These are phyloP conservation scores for Solanum tarapatanum DNA, from an alignment of 257 asterid genomes.

Conservation along the genomic window DNA sequence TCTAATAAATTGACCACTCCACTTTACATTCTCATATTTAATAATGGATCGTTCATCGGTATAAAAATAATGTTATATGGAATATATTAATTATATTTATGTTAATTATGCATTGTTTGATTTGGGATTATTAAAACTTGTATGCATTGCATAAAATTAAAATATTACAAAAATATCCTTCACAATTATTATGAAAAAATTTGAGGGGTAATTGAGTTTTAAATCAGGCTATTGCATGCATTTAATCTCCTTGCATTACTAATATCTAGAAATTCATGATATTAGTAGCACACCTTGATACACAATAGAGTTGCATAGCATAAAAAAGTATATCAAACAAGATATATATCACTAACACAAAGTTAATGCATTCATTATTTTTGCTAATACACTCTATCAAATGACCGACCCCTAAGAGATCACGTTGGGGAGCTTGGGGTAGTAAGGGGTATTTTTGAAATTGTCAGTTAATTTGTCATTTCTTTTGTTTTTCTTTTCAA, in stretches of 20 bases:
- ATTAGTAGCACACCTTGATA: too few species aligned
- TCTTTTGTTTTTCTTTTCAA: too few species aligned
- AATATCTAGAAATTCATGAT: too few species aligned
- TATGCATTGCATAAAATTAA: too few species aligned
- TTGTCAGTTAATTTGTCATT: too few species aligned
- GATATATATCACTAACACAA: neutral
- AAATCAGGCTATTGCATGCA: neutral
- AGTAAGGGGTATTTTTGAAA: neutral
- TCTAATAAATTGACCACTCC: neutral
- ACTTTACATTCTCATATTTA: neutral
- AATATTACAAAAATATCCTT: too few species aligned
- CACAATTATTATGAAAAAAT: neutral
- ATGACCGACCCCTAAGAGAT: neutral
- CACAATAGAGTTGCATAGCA: too few species aligned
- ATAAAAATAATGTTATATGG: neutral
- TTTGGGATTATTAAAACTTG: neutral
- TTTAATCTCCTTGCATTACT: neutral
- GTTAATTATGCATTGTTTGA: too few species aligned
- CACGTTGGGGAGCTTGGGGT: neutral
- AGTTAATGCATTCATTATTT: neutral
- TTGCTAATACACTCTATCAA: neutral
- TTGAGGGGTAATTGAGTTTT: too few species aligned
- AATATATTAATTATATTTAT: too few species aligned
- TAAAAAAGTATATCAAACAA: too few species aligned
- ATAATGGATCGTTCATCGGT: too few species aligned